phyloP scores from a whole-genome alignment of 225 moss, liverwort and hornwort species.

The Thuidium tamariscinum region DNA sequence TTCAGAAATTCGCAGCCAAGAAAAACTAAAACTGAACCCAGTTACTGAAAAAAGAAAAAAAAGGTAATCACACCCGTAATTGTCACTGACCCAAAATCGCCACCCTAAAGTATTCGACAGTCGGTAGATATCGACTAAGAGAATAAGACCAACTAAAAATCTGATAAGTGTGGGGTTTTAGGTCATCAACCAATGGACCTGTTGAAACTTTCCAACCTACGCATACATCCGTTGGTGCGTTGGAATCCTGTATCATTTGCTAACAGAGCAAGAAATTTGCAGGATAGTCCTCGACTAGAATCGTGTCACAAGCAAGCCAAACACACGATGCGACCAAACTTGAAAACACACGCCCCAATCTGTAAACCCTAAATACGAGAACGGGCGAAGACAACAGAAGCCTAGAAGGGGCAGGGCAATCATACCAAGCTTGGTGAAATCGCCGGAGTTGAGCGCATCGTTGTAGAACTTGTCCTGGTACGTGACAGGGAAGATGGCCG shows the following conservation, averaged over 20 bases:
- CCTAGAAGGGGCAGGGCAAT: neutral
- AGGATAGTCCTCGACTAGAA: neutral
- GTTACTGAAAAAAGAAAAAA: neutral
- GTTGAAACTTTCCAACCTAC: neutral
- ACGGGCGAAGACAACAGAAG: neutral
- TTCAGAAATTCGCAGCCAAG: neutral
- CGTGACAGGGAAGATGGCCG: constrained; percentile 81
- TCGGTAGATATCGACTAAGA: too few relatives aligned
- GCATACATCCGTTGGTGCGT: neutral
- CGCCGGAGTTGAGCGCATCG: constrained; percentile 91
- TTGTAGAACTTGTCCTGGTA: constrained; percentile 97
- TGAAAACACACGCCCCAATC: neutral
- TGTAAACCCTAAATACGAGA: neutral
- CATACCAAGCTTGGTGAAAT: constrained; percentile 90
- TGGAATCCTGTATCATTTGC: neutral
- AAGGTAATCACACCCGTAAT: neutral
- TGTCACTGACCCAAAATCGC: neutral
- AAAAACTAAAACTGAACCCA: neutral
- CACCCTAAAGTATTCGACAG: neutral
- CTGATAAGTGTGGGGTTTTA: neutral
- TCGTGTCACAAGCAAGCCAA: neutral
- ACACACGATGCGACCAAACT: neutral
- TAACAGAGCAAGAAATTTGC: neutral
- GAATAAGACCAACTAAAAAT: neutral
- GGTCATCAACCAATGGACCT: neutral